Evolutionary conservation across 768 basidiomycete species (phyloP).

Genomic region (Podaxis sp.): DNA sequence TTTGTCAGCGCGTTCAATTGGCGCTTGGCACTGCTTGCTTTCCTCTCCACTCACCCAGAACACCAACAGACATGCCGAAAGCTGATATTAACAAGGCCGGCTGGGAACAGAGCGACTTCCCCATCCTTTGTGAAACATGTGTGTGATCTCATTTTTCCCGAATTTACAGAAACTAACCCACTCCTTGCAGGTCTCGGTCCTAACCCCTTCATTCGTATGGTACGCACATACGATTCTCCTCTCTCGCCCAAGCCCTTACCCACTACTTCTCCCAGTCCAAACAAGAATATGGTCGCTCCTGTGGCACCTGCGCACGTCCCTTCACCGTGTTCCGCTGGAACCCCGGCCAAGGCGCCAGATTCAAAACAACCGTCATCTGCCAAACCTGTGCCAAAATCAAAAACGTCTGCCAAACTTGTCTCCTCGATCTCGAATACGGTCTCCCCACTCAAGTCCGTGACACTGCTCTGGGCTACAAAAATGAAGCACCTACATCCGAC

Average conservation of each 20-base stretch:
- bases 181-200: constrained; percentile 68
- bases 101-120: constrained; percentile 92
- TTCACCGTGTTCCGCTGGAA: constrained; percentile 99
- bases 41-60: not conserved
- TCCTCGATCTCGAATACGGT: constrained; percentile 94
- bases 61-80: constrained; percentile 48
- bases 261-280: constrained; percentile 66
- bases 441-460: constrained; percentile 97
- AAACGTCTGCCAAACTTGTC: constrained; percentile 97
- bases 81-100: constrained; percentile 95
- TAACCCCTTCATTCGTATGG: constrained; percentile 96
- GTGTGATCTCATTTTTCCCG: constrained; percentile 25
- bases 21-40: not conserved
- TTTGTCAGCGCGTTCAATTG: constrained; percentile 5
- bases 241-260: constrained; percentile 5
- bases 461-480: constrained; percentile 83
- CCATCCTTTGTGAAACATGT: constrained; percentile 94
- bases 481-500: constrained; percentile 92
- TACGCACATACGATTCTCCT: constrained; percentile 32
- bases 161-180: constrained; percentile 5
- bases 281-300: constrained; percentile 94
- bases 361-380: constrained; percentile 96
- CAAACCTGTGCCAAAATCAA: constrained; percentile 96
- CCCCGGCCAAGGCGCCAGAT: constrained; percentile 89
- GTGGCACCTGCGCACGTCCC: constrained; percentile 95